Evolutionary conservation across 768 basidiomycete genomes (phyloP), one percentile per base, ranked within the genome.

Genomic region (Rossbeevera mucosa): DNA sequence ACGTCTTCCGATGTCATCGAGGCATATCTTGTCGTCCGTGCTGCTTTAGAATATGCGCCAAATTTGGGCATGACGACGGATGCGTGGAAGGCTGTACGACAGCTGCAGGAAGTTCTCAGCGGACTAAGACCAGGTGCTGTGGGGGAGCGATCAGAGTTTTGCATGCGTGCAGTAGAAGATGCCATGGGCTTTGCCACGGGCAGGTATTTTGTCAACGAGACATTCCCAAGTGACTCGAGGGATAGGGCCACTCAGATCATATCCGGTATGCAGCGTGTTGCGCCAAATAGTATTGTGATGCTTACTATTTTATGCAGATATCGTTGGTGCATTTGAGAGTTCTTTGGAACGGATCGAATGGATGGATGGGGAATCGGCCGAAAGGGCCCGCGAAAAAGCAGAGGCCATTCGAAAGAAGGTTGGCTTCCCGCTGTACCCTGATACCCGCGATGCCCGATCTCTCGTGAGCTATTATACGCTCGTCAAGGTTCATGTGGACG

Each of bases 171-270:
- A 57, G 83, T 94, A 1, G 88, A 93, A 59, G 64, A 72, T 36
- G 79, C 80, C 2, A 76, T 95, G 51, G 95, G 95, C n/a, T 94
- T 91, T 66, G 87, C 92, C 6, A 80, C 87, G 26, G 94, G 95
- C 2, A 78, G 90, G 57, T 91, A 87, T 68, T 98, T 94, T 64
- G 92, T 94, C 47, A 81, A 90, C 47, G 80, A 84, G 65, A 87
- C 87, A 0, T 94, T 94, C 62, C 80, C 78, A 9, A 83, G 86
- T 18, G 77, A 89, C 47, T 91, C 90, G 21, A 88, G 81, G 67
- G 78, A 78, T 59, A 89, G 88, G 64, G 91, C 85, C 12, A 89
- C 88, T 42, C 81, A 81, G 53, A 80, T 97, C 55, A 97, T 99
- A 63, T 80, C 76, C 44, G 80, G 91, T 88, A 54, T 52, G 72